Evolutionary conservation across 2,329 filamentous ascomycete species (phyloP), one percentile per base, ranked within the genome.

Genomic region (Colletotrichum ledebouriae): DNA sequence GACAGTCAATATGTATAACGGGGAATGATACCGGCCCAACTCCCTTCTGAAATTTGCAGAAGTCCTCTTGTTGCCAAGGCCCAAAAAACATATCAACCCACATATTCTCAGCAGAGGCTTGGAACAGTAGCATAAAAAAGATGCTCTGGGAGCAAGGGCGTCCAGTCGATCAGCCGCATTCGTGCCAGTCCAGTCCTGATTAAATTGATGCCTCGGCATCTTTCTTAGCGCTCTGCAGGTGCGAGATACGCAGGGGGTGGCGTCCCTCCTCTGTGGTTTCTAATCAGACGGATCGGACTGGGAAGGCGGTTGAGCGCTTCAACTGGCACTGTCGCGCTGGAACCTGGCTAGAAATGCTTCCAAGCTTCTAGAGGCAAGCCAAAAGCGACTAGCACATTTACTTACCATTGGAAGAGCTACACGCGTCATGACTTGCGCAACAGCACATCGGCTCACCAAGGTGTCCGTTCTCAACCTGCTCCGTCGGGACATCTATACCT

Each of bases 401-500:
- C n/a, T n/a, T 6, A 11, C n/a, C 10, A 15, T 29, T 7, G 5
- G 37, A 39, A 12, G 37, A 39, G 37, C 37, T 13, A 15, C 37
- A 58, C 7, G 22, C 20, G 20, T 42, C 33, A 37, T 46, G 11
- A 47, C 47, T 53, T 50, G 41, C 7, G 20, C 15, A n/a, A 50
- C 34, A n/a, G 5, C 5, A 10, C 12, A 33, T 44, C 53, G 58
- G 50, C 20, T 20, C 15, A 37, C 41, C 46, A 22, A 42, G 33
- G 20, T 39, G 13, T 10, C 47, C 17, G 39, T 55, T 15, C 39
- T 17, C 10, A 52, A 37, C 50, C 55, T 47, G 49, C 49, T 65
- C 65, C 61, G 61, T 68, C 65, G 65, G 65, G 55, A 25, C 61
- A 65, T 65, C 55, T 59, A 46, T 50, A 33, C 46, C 55, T 59